These are phyloP conservation scores for Kuraishia molischiana DNA, from an alignment of 805 yeast genomes.

Conservation along the genomic window DNA sequence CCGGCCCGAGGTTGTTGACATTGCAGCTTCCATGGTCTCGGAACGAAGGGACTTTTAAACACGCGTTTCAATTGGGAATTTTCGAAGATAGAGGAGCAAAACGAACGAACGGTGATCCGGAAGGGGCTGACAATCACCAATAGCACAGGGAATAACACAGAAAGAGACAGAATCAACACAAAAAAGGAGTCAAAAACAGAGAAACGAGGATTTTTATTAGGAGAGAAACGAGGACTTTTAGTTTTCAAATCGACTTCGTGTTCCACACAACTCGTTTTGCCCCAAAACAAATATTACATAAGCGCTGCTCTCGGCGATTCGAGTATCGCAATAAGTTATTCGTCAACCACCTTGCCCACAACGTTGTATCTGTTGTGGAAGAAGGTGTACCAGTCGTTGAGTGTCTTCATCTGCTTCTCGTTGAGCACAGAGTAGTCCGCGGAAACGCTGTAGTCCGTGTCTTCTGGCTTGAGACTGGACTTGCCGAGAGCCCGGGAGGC, in stretches of 20 bases:
- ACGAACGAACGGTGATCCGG: no score
- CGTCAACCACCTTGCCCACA: conserved; percentile 26
- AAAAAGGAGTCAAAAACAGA: no score
- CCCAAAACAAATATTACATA: no score
- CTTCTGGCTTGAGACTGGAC: conserved; percentile 47
- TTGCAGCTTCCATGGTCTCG: conserved; percentile 23
- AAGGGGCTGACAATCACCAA: no score
- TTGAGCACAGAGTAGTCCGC: conserved; percentile 44
- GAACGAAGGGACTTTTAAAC: conserved; percentile 8
- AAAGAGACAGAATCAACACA: no score
- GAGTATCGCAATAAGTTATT: no score
- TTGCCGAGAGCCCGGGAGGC: conserved; percentile 70
- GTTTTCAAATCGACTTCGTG: no score
- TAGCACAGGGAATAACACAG: no score
- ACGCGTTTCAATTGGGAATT: neutral
- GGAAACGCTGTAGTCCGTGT: conserved; percentile 29
- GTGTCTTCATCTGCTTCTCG: conserved; percentile 47
- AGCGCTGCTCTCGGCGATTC: no score
- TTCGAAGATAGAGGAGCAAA: neutral
- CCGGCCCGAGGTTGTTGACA: conserved; percentile 13
- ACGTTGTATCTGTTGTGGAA: conserved; percentile 47
- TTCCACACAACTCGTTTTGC: no score
- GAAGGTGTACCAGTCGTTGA: conserved; percentile 66
- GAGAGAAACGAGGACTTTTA: no score
- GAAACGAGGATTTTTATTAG: no score